Percentiles rank a stretch among this genome's conserved stretches.
Evolutionary conservation across 208 protist genomes (phyloP).

Genomic region (Acanthamoeba triangularis): DNA sequence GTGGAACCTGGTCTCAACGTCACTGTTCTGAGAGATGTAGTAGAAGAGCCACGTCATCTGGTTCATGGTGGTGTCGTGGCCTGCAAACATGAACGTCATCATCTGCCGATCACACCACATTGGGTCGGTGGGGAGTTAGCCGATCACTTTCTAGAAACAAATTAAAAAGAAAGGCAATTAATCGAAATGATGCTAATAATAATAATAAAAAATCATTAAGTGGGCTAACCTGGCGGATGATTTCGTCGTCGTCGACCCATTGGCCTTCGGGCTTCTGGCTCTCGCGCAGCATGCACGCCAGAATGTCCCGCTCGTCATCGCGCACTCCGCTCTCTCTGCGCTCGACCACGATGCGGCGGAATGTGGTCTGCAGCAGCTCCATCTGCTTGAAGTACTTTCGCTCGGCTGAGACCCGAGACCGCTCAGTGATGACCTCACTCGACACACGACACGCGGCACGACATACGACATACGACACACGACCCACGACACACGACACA

Average conservation of each 20-base stretch:
- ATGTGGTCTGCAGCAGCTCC: constrained; percentile 9
- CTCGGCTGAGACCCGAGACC: neutral
- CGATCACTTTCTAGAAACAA: no score
- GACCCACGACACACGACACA: no score
- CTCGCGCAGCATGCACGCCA: constrained; percentile 38
- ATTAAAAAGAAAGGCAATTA: no score
- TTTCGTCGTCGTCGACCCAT: constrained; percentile 57
- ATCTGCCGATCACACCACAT: neutral
- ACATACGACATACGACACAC: no score
- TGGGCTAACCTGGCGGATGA: constrained; percentile 27
- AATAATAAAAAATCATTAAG: no score
- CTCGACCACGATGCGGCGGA: neutral
- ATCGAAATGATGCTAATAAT: no score
- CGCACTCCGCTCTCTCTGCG: neutral
- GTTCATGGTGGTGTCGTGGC: constrained; percentile 2
- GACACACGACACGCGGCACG: no score
- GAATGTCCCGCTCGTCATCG: constrained; percentile 22
- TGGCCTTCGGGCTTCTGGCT: constrained; percentile 1
- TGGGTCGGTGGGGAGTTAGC: neutral
- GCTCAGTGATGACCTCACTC: neutral
- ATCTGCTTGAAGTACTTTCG: constrained; percentile 38
- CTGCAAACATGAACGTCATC: constrained; percentile 66
- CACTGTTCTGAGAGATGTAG: neutral
- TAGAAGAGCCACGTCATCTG: constrained; percentile 1
- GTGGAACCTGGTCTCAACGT: constrained; percentile 13